Conservation (phyloP, 495 filamentous ascomycete species). For the Xylaria longipes region DNA sequence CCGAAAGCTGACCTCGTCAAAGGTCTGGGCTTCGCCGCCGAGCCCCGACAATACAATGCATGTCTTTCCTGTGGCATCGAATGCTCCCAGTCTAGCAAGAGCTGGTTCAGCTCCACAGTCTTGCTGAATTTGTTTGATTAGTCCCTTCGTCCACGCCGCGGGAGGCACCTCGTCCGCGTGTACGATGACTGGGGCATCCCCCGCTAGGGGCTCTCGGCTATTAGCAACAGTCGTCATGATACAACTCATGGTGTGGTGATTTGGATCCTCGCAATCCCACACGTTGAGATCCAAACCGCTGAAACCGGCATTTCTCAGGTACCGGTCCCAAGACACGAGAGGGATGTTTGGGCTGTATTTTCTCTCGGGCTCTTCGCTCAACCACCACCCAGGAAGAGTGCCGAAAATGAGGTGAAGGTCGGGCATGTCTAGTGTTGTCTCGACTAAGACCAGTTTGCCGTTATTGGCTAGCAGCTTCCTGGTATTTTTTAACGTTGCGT, state of each 20-base stretch:
- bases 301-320: slow-evolving; percentile 45
- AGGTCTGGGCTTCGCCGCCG: too few relatives aligned
- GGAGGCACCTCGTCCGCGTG: background rate
- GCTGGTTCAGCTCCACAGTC: background rate
- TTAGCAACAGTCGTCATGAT: background rate
- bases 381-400: slow-evolving; percentile 54
- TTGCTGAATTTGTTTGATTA: background rate
- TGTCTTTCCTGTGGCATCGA: background rate
- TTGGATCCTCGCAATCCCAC: slow-evolving; percentile 2
- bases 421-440: slow-evolving; percentile 44
- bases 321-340: slow-evolving; percentile 40
- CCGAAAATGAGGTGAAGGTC: slow-evolving; percentile 41
- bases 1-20: too few relatives aligned
- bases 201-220: too few relatives aligned
- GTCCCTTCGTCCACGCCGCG: background rate
- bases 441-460: slow-evolving; percentile 42
- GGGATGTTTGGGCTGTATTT: slow-evolving; percentile 41
- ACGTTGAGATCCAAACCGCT: slow-evolving; percentile 48
- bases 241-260: background rate
- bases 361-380: slow-evolving; percentile 44
- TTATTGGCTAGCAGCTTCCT: slow-evolving; percentile 49
- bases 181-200: too few relatives aligned
- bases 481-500: slow-evolving; percentile 46
- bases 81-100: background rate
- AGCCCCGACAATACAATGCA: slow-evolving; percentile 22